Base-by-base conservation (phyloP, 176 grass and related monocot genomes). In the Carex parvula region DNA sequence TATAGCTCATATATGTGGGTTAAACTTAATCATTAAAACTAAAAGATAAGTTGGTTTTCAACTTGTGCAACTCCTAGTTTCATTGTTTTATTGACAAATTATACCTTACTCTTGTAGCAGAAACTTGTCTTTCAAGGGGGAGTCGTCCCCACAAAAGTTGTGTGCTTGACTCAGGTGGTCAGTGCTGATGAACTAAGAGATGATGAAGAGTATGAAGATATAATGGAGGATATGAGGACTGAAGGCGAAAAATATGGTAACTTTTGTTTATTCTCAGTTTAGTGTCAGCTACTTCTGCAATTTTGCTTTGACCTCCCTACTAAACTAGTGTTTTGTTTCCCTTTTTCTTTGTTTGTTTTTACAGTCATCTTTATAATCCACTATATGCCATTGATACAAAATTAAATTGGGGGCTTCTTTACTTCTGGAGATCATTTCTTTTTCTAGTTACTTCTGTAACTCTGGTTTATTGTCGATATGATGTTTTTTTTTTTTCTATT, bases 201-300 rank as follows among this genome's bases (percentile, higher is more conserved):
- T n/a, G 96, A 98, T 20, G 96, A 93, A 62, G 96, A 95, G 71
- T 95, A 95, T 3, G 91, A 85, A 81, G 96, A 93, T 75, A 98
- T 98, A 86, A 53, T 98, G 76, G 92, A 98, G 73, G 96, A 98
- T 86, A 98, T 98, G 96, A 93, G 88, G 86, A 91, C 89, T 71
- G 96, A 98, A 92, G 92, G 91, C 1, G 84, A 82, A 84, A 93
- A 89, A 95, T 98, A 98, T 75, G 96, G 96, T 92, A 93, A 84
- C 46, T 30, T 5, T 42, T 63, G 20, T 50, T 14, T 7, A 26
- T 73, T 77, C 18, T 59, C 84, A 60, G 33, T 81, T 85, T 88
- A 8, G 59, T 84, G 15, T 69, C 14, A 60, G 74, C 17, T n/a
- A 58, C 84, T 70, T 30, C 3, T 17, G 8, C 55, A 63, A 74